phyloP scores from a whole-genome alignment of 2,329 filamentous ascomycete genomes.

The Monosporascus sp. region DNA sequence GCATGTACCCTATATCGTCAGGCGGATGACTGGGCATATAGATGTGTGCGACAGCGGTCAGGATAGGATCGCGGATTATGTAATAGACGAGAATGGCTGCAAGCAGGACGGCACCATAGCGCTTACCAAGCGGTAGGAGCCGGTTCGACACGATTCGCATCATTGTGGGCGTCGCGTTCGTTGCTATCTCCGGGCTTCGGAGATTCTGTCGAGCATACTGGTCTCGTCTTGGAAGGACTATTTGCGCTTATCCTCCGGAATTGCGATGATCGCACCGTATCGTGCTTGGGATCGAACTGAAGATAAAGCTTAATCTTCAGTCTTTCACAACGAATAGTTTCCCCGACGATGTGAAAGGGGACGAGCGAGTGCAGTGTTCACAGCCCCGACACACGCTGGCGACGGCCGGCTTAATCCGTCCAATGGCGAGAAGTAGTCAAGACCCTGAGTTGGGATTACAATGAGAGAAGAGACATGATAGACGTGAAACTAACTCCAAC shows the following conservation, averaged over 20 bases:
- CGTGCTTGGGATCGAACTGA: neutral
- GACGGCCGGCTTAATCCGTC: neutral
- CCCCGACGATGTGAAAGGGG: neutral
- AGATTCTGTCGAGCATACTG: conserved; percentile 21
- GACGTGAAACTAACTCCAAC: neutral
- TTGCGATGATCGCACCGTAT: neutral
- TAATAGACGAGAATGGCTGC: conserved; percentile 27
- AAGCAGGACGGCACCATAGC: conserved; percentile 25
- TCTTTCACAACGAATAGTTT: neutral
- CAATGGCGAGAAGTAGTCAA: neutral
- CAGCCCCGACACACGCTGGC: neutral
- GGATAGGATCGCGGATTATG: conserved; percentile 23
- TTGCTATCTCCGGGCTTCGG: conserved; percentile 20
- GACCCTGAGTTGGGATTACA: neutral
- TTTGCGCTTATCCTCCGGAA: neutral
- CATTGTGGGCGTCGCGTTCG: conserved; percentile 10
- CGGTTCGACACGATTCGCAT: conserved; percentile 25
- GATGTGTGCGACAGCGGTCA: neutral
- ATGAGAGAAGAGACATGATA: neutral
- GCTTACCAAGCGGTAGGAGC: conserved; percentile 22
- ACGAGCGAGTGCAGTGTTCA: neutral
- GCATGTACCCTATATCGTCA: neutral
- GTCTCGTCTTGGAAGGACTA: neutral
- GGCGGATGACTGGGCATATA: neutral
- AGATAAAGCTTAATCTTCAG: neutral